Percentiles rank a stretch among this genome's conserved stretches.
phyloP scores from a whole-genome alignment of 352 stramenopile genomes.

The Detonula confervacea region DNA sequence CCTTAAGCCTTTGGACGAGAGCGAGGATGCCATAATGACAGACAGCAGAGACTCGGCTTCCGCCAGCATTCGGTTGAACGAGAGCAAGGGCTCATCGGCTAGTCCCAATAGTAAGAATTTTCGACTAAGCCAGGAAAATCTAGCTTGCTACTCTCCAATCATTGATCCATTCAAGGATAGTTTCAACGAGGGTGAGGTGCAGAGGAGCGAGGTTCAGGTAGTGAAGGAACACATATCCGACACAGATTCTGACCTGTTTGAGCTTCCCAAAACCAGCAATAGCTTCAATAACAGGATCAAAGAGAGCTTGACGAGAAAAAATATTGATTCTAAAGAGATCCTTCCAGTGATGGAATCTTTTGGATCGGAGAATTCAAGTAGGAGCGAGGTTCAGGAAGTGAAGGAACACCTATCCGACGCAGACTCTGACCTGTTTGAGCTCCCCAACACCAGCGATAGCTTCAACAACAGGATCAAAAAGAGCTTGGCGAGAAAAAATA shows the following conservation, averaged over 20 bases:
- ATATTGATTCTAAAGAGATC: neutral
- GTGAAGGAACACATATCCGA: constrained; percentile 50
- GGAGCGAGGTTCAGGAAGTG: constrained; percentile 7
- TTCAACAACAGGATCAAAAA: constrained; percentile 30
- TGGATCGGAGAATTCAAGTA: constrained; percentile 32
- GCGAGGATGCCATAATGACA: constrained; percentile 10
- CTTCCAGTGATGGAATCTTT: constrained; percentile 30
- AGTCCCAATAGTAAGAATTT: no score
- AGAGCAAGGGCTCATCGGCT: no score
- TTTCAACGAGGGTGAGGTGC: constrained; percentile 1
- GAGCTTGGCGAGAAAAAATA: neutral
- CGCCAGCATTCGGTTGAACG: no score
- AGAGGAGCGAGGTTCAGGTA: neutral
- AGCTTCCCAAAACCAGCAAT: constrained; percentile 24
- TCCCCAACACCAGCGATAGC: constrained; percentile 26
- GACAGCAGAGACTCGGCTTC: no score
- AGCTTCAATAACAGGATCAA: constrained; percentile 34
- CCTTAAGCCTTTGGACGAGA: neutral
- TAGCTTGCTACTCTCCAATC: constrained; percentile 11
- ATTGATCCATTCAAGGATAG: constrained; percentile 17
- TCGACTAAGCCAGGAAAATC: no score
- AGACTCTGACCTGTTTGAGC: constrained; percentile 50
- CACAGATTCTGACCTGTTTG: constrained; percentile 50
- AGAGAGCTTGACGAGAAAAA: neutral
- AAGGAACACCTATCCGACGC: constrained; percentile 52